Evolutionary conservation across 345 rosid genomes (phyloP).

Genomic region (Rubroshorea leprosula): DNA sequence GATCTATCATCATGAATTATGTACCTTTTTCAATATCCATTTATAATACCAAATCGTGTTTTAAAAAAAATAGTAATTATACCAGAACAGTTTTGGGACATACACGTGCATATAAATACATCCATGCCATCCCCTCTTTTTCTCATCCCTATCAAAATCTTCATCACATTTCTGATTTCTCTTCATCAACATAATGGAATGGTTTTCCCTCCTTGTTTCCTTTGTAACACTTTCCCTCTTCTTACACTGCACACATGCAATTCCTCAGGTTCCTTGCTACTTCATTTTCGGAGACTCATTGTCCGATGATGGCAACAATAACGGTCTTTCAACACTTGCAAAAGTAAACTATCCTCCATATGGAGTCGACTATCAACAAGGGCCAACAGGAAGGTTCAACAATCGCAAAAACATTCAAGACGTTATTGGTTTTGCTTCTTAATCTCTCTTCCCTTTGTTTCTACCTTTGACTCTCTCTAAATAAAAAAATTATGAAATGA

Average conservation of each 20-base stretch:
- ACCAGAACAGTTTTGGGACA: no score
- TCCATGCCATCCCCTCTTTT: no score
- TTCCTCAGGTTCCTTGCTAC: conserved; percentile 41
- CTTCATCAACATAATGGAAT: not conserved
- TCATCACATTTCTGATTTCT: no score
- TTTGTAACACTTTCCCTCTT: not conserved
- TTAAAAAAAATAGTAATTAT: no score
- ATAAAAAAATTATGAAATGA: not conserved
- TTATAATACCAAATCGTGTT: no score
- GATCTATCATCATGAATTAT: no score
- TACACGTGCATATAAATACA: no score
- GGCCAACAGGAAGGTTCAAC: conserved; percentile 63
- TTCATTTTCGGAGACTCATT: conserved; percentile 65
- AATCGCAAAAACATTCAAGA: conserved; percentile 52
- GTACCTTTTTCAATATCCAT: no score
- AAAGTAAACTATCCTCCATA: conserved; percentile 53
- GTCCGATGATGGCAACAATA: conserved; percentile 61
- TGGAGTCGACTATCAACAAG: conserved; percentile 45
- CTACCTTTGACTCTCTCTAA: not conserved
- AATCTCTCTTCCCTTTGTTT: not conserved
- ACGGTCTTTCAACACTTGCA: conserved; percentile 36
- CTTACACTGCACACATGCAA: not conserved
- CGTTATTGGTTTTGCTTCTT: conserved; percentile 36
- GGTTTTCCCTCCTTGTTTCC: not conserved
- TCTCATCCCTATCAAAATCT: no score